phyloP scores from a whole-genome alignment of 2,329 filamentous ascomycete species.

The Cordyceps farinosa region DNA sequence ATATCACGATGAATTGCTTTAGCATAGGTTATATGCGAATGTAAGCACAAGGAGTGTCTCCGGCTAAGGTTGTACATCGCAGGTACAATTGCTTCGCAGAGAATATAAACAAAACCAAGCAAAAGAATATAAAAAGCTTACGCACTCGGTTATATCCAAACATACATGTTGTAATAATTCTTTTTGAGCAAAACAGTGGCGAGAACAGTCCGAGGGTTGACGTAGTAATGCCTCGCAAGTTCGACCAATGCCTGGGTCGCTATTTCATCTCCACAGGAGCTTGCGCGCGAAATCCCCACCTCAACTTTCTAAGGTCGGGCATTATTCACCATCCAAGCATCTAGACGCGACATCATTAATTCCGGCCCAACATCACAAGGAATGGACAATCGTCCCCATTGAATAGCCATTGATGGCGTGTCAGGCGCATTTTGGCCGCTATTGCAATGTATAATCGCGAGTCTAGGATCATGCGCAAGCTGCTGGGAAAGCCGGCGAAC shows the following conservation, averaged over 20 bases:
- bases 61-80: neutral
- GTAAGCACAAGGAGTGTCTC: neutral
- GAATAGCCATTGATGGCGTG: conserved; percentile 32
- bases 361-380: neutral
- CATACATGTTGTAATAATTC: no score
- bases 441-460: conserved; percentile 49
- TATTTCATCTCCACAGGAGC: conserved; percentile 13
- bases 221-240: neutral
- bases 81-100: neutral
- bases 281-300: conserved; percentile 3
- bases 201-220: neutral
- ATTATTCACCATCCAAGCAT: neutral
- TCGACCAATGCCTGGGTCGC: neutral
- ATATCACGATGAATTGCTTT: neutral
- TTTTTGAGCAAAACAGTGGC: neutral
- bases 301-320: conserved; percentile 1
- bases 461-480: conserved; percentile 57
- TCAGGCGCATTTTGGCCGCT: conserved; percentile 26
- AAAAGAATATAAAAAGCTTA: neutral
- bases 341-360: neutral
- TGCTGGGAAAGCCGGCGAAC: conserved; percentile 51
- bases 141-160: no score
- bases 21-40: neutral
- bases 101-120: neutral
- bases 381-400: conserved; percentile 8